Base-by-base conservation (phyloP, 345 rosid genomes). In the Linum tenue region DNA sequence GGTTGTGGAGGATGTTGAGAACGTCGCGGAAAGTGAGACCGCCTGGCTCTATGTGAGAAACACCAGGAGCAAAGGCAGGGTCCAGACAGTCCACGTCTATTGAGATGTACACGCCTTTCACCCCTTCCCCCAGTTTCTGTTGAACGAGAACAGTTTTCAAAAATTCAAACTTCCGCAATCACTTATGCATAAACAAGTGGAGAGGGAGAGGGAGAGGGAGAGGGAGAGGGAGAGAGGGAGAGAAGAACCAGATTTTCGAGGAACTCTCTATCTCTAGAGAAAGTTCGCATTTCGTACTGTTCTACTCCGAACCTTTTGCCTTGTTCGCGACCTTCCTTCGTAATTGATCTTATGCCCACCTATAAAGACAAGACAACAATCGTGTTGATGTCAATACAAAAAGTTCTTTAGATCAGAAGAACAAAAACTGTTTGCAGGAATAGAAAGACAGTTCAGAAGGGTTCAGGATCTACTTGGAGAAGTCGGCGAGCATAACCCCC, bases 11-110 rank as follows among this genome's bases (percentile, higher is more conserved):
- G 65, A 90, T 94, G 81, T 94, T 85, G 59, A 90, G 91, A 61
- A 90, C 89, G 4, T 94, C 97, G 3, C 96, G 88, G 78, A 94
- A 94, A 39, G 95, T 83, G 64, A 94, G 97, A 59, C 97, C 99
- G 36, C 99, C 99, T 3, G 99, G 97, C 76, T 94, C 99, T 2
- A 94, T 88, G 75, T 94, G 96, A 5, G 99, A 94, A 69, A 94
- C 99, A 10, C 99, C 99, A 0, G 97, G 99, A 50, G 99, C 97
- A 67, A 94, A 94, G 22, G 97, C 97, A 2, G 99, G 99, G 75
- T 94, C 99, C 1, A 94, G 96, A 76, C 96, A 84, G 80, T 94
- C 96, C 72, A 94, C 92, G 39, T 94, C 97, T 5, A 94, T 62
- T 0, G 97, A 94, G 60, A 94, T 78, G 69, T 94, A 90, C 22